A percentile compares a stretch with the other conserved stretches of the same genome.
Conservation (phyloP, 495 filamentous ascomycete species). For the Penicillium daleae region DNA sequence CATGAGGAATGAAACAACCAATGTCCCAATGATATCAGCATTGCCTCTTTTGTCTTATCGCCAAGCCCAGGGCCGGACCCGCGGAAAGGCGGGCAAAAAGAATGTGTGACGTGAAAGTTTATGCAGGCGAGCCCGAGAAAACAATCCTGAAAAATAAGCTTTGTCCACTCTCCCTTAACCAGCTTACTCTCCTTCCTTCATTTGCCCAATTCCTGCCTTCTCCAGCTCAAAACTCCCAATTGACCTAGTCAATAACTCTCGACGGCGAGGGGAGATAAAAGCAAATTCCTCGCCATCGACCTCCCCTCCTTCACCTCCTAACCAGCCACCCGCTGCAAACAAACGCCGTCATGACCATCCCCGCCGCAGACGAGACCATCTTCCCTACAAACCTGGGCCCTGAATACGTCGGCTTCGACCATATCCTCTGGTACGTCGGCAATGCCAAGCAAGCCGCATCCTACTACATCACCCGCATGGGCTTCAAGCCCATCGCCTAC, state of each 20-base stretch:
- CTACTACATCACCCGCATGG: conserved; percentile 76
- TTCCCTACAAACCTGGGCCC: conserved; percentile 31
- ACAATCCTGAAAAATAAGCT: neutral
- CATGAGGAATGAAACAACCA: neutral
- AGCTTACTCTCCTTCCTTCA: neutral
- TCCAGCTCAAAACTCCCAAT: neutral
- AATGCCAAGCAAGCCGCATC: conserved; percentile 84
- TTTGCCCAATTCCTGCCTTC: neutral
- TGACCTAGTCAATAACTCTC: neutral
- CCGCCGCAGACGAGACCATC: conserved; percentile 19
- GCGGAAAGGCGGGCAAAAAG: conserved; percentile 1
- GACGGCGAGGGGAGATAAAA: neutral
- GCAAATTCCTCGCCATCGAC: neutral
- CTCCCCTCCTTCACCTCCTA: neutral
- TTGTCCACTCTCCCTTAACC: neutral
- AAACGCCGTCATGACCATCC: conserved; percentile 17
- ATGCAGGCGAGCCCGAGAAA: neutral
- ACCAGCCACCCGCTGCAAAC: neutral
- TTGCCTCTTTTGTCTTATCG: conserved; percentile 16
- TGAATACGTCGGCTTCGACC: conserved; percentile 73
- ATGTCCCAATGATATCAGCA: conserved; percentile 16
- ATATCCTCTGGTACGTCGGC: conserved; percentile 83
- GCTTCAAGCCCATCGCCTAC: conserved; percentile 74
- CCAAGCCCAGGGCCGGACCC: neutral
- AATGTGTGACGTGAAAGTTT: conserved; percentile 21